These are phyloP conservation scores for Ganoderma boninense DNA, from an alignment of 1,284 basidiomycete species.

Conservation along the genomic window DNA sequence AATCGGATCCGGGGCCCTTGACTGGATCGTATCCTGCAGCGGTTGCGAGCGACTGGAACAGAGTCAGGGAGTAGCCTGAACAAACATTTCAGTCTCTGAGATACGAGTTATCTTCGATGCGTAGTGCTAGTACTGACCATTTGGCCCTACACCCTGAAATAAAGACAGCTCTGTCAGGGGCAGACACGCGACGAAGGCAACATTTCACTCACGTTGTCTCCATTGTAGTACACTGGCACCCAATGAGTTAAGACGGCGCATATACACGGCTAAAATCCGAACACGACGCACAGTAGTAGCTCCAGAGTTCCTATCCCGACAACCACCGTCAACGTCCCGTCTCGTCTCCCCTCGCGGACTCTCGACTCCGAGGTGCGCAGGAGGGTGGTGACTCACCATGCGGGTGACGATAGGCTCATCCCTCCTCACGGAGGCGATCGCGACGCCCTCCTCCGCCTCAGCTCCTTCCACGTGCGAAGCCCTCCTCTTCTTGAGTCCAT, in stretches of 20 bases:
- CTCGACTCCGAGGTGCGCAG: not conserved
- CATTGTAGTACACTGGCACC: slow-evolving; percentile 71
- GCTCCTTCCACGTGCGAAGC: slow-evolving; percentile 10
- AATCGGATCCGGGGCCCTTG: slow-evolving; percentile 72
- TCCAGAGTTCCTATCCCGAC: slow-evolving; percentile 68
- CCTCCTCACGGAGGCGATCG: slow-evolving; percentile 31
- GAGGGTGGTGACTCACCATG: slow-evolving; percentile 33
- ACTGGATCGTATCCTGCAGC: slow-evolving; percentile 75
- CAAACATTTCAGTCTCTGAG: not conserved
- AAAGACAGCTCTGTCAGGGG: not conserved
- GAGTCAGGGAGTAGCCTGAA: slow-evolving; percentile 65
- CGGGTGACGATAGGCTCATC: slow-evolving; percentile 43
- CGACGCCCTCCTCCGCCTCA: slow-evolving; percentile 17
- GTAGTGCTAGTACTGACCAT: slow-evolving; percentile 41
- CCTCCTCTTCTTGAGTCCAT: slow-evolving; percentile 10
- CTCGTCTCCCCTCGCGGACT: no score
- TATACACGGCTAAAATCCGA: not conserved
- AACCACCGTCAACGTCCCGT: not conserved
- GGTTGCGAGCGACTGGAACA: slow-evolving; percentile 78
- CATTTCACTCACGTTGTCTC: slow-evolving; percentile 63
- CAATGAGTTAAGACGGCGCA: not conserved
- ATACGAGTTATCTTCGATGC: no score
- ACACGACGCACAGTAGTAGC: slow-evolving; percentile 67
- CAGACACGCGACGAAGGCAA: slow-evolving; percentile 10
- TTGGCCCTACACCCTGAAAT: slow-evolving; percentile 66